phyloP scores from a whole-genome alignment of 2,329 filamentous ascomycete species.

The Tolypocladium endophyticum region DNA sequence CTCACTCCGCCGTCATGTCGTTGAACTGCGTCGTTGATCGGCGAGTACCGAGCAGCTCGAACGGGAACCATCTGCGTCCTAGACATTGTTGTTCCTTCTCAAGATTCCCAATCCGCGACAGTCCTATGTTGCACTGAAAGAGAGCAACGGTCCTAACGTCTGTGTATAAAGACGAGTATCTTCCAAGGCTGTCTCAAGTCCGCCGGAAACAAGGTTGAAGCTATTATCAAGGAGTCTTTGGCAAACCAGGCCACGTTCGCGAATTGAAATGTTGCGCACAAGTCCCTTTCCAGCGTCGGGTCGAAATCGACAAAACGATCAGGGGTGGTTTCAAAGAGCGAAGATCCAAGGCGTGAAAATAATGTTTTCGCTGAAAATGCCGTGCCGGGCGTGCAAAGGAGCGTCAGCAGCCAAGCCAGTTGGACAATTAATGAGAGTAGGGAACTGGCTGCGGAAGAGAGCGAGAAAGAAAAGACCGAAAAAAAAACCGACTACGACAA shows the following conservation, averaged over 20 bases:
- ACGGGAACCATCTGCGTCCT: slow-evolving; percentile 36
- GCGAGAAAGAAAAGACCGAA: background rate
- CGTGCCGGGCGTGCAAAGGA: slow-evolving; percentile 27
- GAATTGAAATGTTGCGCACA: background rate
- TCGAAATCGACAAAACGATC: background rate
- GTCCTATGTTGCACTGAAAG: background rate
- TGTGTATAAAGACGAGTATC: background rate
- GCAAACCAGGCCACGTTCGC: background rate
- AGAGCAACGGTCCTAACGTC: background rate
- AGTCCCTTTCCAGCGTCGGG: background rate
- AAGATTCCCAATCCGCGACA: too few relatives aligned
- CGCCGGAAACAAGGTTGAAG: background rate
- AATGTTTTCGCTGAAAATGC: background rate
- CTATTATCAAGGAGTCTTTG: background rate
- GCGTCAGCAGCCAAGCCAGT: slow-evolving; percentile 49
- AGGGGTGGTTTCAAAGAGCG: background rate
- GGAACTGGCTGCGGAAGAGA: slow-evolving; percentile 20
- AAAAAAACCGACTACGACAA: background rate
- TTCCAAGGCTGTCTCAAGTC: background rate
- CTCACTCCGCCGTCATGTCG: slow-evolving; percentile 49
- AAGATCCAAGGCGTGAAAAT: too few relatives aligned
- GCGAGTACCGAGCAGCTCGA: slow-evolving; percentile 33
- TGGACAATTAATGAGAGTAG: slow-evolving; percentile 30
- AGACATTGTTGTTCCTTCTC: slow-evolving; percentile 28
- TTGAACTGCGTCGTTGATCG: slow-evolving; percentile 42